Percentiles rank a stretch among this genome's conserved stretches.
phyloP scores from a whole-genome alignment of 352 stramenopile species.

The Phytopythium litorale region DNA sequence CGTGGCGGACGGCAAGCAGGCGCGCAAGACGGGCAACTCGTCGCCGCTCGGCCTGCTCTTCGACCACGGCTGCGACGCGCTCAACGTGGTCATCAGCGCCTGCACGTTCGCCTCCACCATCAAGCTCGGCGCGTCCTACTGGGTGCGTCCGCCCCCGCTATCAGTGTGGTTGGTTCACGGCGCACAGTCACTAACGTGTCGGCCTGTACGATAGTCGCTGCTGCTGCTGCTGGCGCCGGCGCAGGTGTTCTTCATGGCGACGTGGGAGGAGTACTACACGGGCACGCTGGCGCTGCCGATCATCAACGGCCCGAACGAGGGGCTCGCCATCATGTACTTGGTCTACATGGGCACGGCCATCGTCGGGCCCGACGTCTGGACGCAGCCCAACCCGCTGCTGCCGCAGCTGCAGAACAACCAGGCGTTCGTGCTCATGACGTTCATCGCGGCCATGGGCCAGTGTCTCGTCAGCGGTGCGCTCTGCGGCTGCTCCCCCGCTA shows the following conservation, averaged over 20 bases:
- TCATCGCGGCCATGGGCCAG: constrained; percentile 55
- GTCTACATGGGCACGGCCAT: constrained; percentile 71
- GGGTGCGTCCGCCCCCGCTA: constrained; percentile 43
- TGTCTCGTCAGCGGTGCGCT: constrained; percentile 67
- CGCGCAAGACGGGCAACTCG: constrained; percentile 83
- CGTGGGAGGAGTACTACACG: constrained; percentile 99
- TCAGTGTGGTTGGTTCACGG: background rate
- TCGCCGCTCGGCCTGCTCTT: constrained; percentile 82
- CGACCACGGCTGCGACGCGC: constrained; percentile 81
- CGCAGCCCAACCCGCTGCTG: constrained; percentile 49
- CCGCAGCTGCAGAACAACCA: constrained; percentile 78
- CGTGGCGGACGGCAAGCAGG: constrained; percentile 85
- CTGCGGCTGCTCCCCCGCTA: background rate
- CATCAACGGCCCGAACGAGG: constrained; percentile 96
- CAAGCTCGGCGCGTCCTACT: constrained; percentile 78
- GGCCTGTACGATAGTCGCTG: constrained; percentile 51
- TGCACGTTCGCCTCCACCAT: constrained; percentile 85
- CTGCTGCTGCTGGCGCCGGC: constrained; percentile 58
- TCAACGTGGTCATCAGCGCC: constrained; percentile 81
- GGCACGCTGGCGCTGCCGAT: constrained; percentile 93
- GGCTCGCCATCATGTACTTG: constrained; percentile 89
- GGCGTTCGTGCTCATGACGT: constrained; percentile 73
- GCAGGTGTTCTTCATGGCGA: constrained; percentile 96
- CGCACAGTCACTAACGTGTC: constrained; percentile 3
- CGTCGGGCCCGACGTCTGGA: constrained; percentile 61